Percentiles rank a stretch among this genome's conserved stretches.
Conservation (phyloP, 2,329 filamentous ascomycete species). For the Lasiodiplodia citricola region DNA sequence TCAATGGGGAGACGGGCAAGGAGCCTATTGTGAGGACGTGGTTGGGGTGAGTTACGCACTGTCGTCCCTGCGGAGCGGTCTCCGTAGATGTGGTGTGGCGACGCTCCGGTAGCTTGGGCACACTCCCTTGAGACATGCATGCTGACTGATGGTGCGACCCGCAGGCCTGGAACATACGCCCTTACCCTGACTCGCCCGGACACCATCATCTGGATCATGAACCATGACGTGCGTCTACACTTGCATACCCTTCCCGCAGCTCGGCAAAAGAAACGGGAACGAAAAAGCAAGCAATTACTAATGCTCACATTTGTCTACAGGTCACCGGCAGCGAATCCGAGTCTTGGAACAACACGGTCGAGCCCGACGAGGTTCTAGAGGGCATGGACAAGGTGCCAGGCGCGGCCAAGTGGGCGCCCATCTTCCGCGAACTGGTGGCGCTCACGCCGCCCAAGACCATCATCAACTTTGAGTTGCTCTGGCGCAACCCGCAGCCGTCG, state of each 20-base stretch:
- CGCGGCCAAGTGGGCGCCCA: slow-evolving; percentile 51
- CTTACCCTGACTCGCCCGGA: slow-evolving; percentile 53
- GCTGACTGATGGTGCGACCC: slow-evolving; percentile 26
- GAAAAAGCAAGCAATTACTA: no score
- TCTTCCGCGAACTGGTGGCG: slow-evolving; percentile 53
- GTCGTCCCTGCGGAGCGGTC: slow-evolving; percentile 4
- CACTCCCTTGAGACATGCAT: slow-evolving; percentile 25
- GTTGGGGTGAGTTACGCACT: slow-evolving; percentile 39
- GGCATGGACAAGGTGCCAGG: slow-evolving; percentile 53
- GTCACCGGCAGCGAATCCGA: slow-evolving; percentile 52
- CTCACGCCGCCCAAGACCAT: slow-evolving; percentile 53
- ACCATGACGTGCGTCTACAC: slow-evolving; percentile 47
- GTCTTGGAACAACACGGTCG: slow-evolving; percentile 55
- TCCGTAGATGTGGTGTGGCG: neutral
- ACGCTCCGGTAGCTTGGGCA: neutral
- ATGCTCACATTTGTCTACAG: slow-evolving; percentile 30
- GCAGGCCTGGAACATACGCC: slow-evolving; percentile 48
- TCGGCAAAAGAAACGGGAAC: no score
- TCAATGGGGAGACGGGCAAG: slow-evolving; percentile 39
- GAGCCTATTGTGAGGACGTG: slow-evolving; percentile 54
- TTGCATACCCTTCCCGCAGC: neutral
- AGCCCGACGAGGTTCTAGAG: slow-evolving; percentile 51
- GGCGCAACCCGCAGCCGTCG: slow-evolving; percentile 52
- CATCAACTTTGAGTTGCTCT: slow-evolving; percentile 56
- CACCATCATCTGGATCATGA: slow-evolving; percentile 58